Evolutionary conservation across 257 asterid species (phyloP), one percentile per base, ranked within the genome.

Genomic region (Echium plantagineum): DNA sequence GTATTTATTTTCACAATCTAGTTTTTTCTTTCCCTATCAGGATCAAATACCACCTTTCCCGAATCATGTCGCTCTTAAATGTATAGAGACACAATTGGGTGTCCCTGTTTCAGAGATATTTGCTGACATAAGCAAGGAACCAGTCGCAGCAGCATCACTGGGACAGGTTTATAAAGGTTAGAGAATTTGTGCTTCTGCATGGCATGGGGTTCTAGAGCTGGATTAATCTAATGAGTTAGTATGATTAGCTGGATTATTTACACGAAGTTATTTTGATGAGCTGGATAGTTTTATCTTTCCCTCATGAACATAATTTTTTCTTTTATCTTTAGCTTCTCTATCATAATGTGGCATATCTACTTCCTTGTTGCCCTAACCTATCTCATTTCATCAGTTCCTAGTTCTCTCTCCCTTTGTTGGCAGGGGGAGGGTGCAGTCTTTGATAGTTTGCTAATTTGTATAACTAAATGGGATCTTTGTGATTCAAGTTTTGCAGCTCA

Each of bases 21-120:
- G 32, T 26, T n/a, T 2, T 65, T 74, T 69, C 61, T 61, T 52
- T 19, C 57, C 64, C 49, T 78, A 71, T 58, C 86, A 93, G 98
- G 98, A 93, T 66, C 95, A 84, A 83, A 93, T 93, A 68, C 98
- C 98, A 69, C 97, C 97, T 35, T 93, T 86, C 74, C 94, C 97
- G 57, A 83, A 94, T 6, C 70, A 57, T 72, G 75, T 83, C 66
- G 97, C 98, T 62, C 74, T 85, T 68, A 86, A 74, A 77, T 89
- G 94, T 55, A 81, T 93, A 71, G 97, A 93, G 61, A 79, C 85
- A 61, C 86, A 93, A 78, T 77, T 93, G 69, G 97, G 96, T 61
- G 82, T 76, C 85, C 89, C 95, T 12, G 53, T 89, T 70, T 75
- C 94, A 54, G 70, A 88, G 74, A 67, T 89, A 63, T 93, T 93